These are phyloP conservation scores for Nitzschia sp. DNA, from an alignment of 108 stramenopile genomes.

Conservation along the genomic window DNA sequence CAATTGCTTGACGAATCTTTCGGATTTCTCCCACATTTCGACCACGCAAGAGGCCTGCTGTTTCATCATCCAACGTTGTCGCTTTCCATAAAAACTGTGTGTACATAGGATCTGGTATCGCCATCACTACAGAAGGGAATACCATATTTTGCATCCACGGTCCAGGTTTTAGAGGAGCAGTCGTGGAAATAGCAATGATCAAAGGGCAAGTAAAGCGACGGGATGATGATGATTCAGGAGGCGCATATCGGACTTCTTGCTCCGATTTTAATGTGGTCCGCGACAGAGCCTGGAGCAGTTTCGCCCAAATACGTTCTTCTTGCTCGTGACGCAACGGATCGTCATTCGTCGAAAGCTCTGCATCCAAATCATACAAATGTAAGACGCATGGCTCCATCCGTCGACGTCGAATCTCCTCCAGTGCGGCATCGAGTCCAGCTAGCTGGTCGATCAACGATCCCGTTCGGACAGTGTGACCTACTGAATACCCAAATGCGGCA, in stretches of 20 bases:
- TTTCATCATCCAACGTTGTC: neutral
- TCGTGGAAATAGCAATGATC: conserved; percentile 63
- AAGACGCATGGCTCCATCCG: conserved; percentile 70
- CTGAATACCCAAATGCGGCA: conserved; percentile 56
- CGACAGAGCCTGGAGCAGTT: conserved; percentile 35
- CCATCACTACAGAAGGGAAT: conserved; percentile 44
- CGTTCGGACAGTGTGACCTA: conserved; percentile 33
- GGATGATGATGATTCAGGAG: neutral
- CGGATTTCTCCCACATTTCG: conserved; percentile 43
- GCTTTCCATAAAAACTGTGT: conserved; percentile 56
- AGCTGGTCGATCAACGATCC: conserved; percentile 69
- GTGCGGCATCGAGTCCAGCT: conserved; percentile 56
- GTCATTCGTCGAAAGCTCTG: conserved; percentile 51
- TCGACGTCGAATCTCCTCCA: conserved; percentile 47
- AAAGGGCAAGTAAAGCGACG: conserved; percentile 33
- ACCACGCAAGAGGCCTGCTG: conserved; percentile 13
- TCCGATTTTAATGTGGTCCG: neutral
- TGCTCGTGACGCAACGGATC: conserved; percentile 50
- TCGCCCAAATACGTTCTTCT: conserved; percentile 61
- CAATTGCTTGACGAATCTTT: conserved; percentile 8
- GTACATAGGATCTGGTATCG: conserved; percentile 59
- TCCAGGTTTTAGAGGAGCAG: conserved; percentile 46
- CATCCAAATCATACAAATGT: conserved; percentile 60
- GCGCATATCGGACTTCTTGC: neutral
- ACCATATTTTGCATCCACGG: conserved; percentile 53